Evolutionary conservation across 176 grass and related monocot species (phyloP), one percentile per base, ranked within the genome.

Genomic region (Otatea glauca): DNA sequence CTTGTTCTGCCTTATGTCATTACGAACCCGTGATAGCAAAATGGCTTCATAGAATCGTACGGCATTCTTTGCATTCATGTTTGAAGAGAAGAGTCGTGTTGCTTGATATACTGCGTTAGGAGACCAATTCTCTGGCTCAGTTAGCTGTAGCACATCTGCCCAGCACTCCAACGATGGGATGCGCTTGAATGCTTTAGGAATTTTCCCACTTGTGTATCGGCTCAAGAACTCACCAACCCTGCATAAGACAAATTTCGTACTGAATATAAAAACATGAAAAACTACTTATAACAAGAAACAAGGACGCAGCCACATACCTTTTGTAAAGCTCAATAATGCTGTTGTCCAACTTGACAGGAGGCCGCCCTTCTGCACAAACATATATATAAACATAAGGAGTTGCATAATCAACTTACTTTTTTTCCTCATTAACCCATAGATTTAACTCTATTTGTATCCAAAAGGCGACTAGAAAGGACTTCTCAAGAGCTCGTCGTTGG

Each of bases 71-170:
- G 65, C 81, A 9, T 63, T 93, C 96, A 98, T 87, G 82, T 95
- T 98, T 48, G 93, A 98, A 70, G 96, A 92, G 83, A 98, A 98
- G 37, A 98, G 85, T 45, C 81, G 88, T 50, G 93, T 98, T 35
- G 96, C 93, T 76, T 98, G 96, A 82, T 92, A 95, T 59, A 98
- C 84, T 13, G 96, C 96, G 53, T 92, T 93, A 47, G 96, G 92
- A 13, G 96, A 98, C 93, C 96, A 98, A 72, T 95, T 86, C 73
- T 92, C 89, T 29, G 96, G 96, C 74, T 95, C 88, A 10, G 93
- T 98, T 72, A 98, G 39, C 85, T 94, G 91, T 55, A 98, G 72
- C 37, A 95, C 88, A 72, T 98, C 91, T 49, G 89, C 76, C 91
- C 96, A 98, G 55, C 87, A 83, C 47, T 94, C 89, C 37, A 94